phyloP scores from a whole-genome alignment of 805 yeast species.

The Nakazawaea siamensis region DNA sequence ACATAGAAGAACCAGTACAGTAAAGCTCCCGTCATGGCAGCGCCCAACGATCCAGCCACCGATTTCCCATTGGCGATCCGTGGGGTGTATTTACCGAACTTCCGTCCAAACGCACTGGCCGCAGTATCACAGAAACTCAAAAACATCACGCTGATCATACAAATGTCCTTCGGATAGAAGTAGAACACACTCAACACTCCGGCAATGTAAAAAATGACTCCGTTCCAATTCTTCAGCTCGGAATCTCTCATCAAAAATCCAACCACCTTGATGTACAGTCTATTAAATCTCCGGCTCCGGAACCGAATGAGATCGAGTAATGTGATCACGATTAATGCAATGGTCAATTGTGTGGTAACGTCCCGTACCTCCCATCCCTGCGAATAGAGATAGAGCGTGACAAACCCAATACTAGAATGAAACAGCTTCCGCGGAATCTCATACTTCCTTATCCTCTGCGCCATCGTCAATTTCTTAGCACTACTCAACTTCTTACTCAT shows the following conservation, averaged over 20 bases:
- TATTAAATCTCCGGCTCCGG: slow-evolving; percentile 51
- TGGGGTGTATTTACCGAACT: slow-evolving; percentile 78
- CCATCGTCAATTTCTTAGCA: slow-evolving; percentile 4
- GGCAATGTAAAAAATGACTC: slow-evolving; percentile 78
- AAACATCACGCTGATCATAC: slow-evolving; percentile 65
- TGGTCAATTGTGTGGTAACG: slow-evolving; percentile 51
- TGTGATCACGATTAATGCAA: slow-evolving; percentile 49
- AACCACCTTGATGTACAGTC: slow-evolving; percentile 52
- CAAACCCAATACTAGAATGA: slow-evolving; percentile 83
- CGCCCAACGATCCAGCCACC: slow-evolving; percentile 85
- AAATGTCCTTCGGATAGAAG: slow-evolving; percentile 72
- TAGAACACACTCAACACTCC: slow-evolving; percentile 70
- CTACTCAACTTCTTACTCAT: slow-evolving; percentile 3
- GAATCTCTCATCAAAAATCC: slow-evolving; percentile 82
- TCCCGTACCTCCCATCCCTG: slow-evolving; percentile 45
- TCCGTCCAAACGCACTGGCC: slow-evolving; percentile 89
- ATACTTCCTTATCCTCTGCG: slow-evolving; percentile 42
- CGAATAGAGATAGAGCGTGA: slow-evolving; percentile 68
- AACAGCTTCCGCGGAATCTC: slow-evolving; percentile 85
- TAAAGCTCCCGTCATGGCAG: slow-evolving; percentile 63
- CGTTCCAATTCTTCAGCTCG: slow-evolving; percentile 65
- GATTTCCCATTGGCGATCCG: slow-evolving; percentile 69
- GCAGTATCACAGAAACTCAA: slow-evolving; percentile 98
- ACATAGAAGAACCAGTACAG: slow-evolving; percentile 69
- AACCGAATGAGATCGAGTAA: slow-evolving; percentile 64